Percentiles rank a stretch among this genome's conserved stretches.
Conservation (phyloP, 2,329 filamentous ascomycete genomes). For the Arthroderma sp. region DNA sequence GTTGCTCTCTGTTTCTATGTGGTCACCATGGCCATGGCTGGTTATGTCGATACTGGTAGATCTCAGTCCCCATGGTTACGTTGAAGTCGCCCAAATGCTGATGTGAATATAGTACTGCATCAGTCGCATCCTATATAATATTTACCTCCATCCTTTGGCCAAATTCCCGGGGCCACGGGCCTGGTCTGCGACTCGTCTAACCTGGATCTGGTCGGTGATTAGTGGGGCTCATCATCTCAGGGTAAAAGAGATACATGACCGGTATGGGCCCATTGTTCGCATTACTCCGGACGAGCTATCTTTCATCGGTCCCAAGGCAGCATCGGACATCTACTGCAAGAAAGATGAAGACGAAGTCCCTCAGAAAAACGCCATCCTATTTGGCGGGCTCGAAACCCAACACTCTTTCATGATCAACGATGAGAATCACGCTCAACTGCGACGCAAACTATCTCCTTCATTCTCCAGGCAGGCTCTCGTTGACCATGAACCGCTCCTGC, state of each 20-base stretch:
- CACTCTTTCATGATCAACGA: slow-evolving; percentile 5
- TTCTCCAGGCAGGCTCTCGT: slow-evolving; percentile 23
- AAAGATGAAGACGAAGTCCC: no score
- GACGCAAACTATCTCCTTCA: slow-evolving; percentile 21
- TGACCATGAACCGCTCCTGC: slow-evolving; percentile 22
- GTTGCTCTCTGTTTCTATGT: no score
- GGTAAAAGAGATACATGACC: slow-evolving; percentile 13
- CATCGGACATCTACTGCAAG: no score
- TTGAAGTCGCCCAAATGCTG: no score
- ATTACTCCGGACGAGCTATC: slow-evolving; percentile 17
- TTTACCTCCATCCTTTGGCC: slow-evolving; percentile 19
- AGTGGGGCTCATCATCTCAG: slow-evolving; percentile 8
- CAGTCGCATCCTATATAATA: slow-evolving; percentile 13
- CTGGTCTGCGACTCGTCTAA: slow-evolving; percentile 14
- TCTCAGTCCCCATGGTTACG: no score
- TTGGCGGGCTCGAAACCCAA: no score
- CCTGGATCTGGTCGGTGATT: slow-evolving; percentile 9
- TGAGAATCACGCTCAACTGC: slow-evolving; percentile 19
- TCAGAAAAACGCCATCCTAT: no score
- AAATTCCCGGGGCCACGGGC: slow-evolving; percentile 17
- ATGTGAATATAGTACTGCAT: no score
- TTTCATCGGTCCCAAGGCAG: no score
- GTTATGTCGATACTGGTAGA: no score
- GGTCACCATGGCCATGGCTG: no score
- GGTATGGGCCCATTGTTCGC: slow-evolving; percentile 19